Evolutionary conservation across 106 monocot genomes (phyloP), one percentile per base, ranked within the genome.

Genomic region (Dendrobium officinale): DNA sequence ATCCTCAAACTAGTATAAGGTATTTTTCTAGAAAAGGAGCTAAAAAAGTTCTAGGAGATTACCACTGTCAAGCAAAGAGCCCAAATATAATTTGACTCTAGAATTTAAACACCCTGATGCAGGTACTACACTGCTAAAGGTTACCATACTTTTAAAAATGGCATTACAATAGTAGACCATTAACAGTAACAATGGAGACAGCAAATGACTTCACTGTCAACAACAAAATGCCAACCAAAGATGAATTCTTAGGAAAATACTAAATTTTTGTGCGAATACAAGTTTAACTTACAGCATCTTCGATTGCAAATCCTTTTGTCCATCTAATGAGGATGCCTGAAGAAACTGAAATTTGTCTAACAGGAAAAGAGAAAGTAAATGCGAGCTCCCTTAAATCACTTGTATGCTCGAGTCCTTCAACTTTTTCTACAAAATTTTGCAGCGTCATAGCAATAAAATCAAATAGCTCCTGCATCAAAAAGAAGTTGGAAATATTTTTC

Each of bases 311-410:
- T n/a, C 87, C 94, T 86, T 96, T 96, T 33, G 91, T 93, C 93
- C 93, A 96, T 74, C 88, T 91, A 54, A 96, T 87, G n/a, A 96
- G 88, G 72, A 74, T 49, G 24, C 96, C 96, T 27, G 96, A 91
- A 67, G 93, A 91, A 82, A 88, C 77, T 22, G 96, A 93, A 43
- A 11, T 77, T 84, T 96, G 96, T 83, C 79, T 88, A 67, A 91
- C 61, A 68, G 93, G 96, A 80, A 96, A 96, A 76, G 96, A 86
- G 85, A 93, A 91, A 61, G 93, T 91, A 83, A 96, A 93, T 64
- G 91, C 96, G 77, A 96, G 77, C n/a, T 85, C 83, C 80, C 82
- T 85, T 75, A 64, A 82, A n/a, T 81, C 85, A 77, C 72, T 5
- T 13, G 42, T 64, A 55, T 81, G 9, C n/a, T 43, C 77, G 77